Evolutionary conservation across 768 basidiomycete genomes (phyloP).

Genomic region (Tylopilus intermedius): DNA sequence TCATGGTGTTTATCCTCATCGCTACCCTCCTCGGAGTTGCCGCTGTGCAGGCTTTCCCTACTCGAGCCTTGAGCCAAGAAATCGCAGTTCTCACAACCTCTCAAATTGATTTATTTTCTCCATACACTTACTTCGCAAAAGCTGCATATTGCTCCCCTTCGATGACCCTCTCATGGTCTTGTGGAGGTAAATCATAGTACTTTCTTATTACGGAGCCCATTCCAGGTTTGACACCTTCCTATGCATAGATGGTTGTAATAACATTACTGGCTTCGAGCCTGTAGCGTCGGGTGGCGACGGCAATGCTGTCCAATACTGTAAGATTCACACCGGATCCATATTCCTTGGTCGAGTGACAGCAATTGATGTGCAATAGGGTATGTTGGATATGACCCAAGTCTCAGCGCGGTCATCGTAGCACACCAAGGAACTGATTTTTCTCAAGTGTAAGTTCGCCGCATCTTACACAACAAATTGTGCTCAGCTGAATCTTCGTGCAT

Average conservation of each 20-base stretch:
- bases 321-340: not conserved
- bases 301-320: slow-evolving; percentile 36
- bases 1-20: slow-evolving; percentile 7
- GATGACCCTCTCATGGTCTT: slow-evolving; percentile 42
- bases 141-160: slow-evolving; percentile 43
- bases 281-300: slow-evolving; percentile 45
- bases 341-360: not conserved
- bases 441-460: slow-evolving; percentile 37
- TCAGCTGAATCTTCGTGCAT: not conserved
- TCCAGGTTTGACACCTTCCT: not conserved
- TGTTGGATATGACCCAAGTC: slow-evolving; percentile 39
- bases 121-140: slow-evolving; percentile 47
- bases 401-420: slow-evolving; percentile 30
- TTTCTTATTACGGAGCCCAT: not conserved
- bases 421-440: slow-evolving; percentile 30
- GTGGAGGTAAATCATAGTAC: slow-evolving; percentile 39
- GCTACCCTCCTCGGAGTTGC: slow-evolving; percentile 5
- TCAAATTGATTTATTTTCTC: slow-evolving; percentile 39
- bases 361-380: slow-evolving; percentile 6
- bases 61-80: slow-evolving; percentile 27
- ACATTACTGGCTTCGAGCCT: slow-evolving; percentile 39
- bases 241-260: slow-evolving; percentile 36
- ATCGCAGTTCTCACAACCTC: slow-evolving; percentile 35
- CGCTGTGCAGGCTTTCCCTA: slow-evolving; percentile 13
- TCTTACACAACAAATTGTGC: slow-evolving; percentile 30